Evolutionary conservation across 352 stramenopile species (phyloP).

Genomic region (Pythium monospermum): DNA sequence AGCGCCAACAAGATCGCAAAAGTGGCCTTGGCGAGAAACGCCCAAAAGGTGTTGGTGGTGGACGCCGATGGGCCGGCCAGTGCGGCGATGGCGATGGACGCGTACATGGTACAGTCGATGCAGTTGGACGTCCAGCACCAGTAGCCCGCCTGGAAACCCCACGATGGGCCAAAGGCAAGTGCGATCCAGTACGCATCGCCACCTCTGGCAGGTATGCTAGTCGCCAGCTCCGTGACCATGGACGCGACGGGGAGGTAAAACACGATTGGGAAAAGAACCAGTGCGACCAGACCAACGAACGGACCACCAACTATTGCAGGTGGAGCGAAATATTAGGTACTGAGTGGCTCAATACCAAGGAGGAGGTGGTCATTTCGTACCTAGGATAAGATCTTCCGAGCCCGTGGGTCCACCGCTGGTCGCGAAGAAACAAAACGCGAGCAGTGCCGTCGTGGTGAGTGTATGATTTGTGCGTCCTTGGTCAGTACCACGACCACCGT

Average conservation of each 20-base stretch:
- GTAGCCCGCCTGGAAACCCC: conserved; percentile 74
- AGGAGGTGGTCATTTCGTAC: conserved; percentile 20
- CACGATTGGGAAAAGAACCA: conserved; percentile 34
- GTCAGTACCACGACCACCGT: not conserved
- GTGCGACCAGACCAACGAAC: conserved; percentile 26
- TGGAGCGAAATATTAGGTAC: not conserved
- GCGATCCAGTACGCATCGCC: conserved; percentile 68
- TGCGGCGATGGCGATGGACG: conserved; percentile 35
- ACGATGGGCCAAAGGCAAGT: conserved; percentile 55
- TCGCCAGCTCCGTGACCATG: conserved; percentile 44
- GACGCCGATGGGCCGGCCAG: conserved; percentile 13
- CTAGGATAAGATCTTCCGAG: conserved; percentile 35
- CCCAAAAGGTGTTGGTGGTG: conserved; percentile 27
- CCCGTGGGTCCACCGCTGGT: conserved; percentile 40
- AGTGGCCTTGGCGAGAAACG: conserved; percentile 37
- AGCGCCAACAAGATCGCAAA: conserved; percentile 49
- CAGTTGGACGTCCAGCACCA: conserved; percentile 81
- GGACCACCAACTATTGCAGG: conserved; percentile 43
- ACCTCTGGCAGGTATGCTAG: conserved; percentile 38
- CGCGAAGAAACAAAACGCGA: conserved; percentile 55
- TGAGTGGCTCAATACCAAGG: too few species aligned
- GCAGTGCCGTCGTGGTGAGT: conserved; percentile 32
- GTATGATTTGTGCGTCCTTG: conserved; percentile 19
- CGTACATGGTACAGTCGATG: conserved; percentile 70
- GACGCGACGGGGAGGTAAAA: conserved; percentile 48